Conservation (phyloP, 345 rosid genomes). For the Hevea brasiliensis region DNA sequence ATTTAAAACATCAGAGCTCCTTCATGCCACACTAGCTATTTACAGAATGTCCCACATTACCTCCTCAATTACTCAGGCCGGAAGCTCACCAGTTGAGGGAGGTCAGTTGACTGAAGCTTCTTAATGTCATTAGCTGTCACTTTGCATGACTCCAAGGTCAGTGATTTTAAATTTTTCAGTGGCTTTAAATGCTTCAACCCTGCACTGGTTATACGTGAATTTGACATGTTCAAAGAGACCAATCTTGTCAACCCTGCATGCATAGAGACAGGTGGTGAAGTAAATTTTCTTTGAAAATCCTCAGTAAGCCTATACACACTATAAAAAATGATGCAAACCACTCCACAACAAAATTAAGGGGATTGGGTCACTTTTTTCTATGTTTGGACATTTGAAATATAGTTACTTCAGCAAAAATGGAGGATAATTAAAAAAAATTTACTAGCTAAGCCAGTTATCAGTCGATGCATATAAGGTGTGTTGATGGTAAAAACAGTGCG, state of each 20-base stretch:
- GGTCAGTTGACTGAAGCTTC: constrained; percentile 68
- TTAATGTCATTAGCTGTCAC: constrained; percentile 65
- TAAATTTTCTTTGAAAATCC: too few relatives aligned
- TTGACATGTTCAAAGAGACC: constrained; percentile 74
- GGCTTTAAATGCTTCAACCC: constrained; percentile 71
- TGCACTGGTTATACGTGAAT: constrained; percentile 68
- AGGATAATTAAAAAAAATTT: too few relatives aligned
- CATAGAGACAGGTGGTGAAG: not conserved
- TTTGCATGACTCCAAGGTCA: constrained; percentile 80
- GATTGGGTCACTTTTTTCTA: too few relatives aligned
- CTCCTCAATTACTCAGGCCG: constrained; percentile 54
- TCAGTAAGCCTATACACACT: not conserved
- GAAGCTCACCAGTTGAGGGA: constrained; percentile 73
- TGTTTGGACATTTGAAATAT: too few relatives aligned
- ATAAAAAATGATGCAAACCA: too few relatives aligned
- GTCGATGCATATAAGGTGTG: too few relatives aligned
- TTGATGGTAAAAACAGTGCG: too few relatives aligned
- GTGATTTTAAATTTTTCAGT: constrained; percentile 67
- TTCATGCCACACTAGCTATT: constrained; percentile 18
- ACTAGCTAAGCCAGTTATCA: too few relatives aligned
- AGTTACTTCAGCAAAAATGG: too few relatives aligned
- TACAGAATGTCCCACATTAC: constrained; percentile 12
- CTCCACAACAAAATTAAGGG: too few relatives aligned
- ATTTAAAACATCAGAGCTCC: not conserved
- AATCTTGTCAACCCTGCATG: constrained; percentile 71